Conservation (phyloP, 208 protist genomes). For the Trypanosoma boissoni region DNA sequence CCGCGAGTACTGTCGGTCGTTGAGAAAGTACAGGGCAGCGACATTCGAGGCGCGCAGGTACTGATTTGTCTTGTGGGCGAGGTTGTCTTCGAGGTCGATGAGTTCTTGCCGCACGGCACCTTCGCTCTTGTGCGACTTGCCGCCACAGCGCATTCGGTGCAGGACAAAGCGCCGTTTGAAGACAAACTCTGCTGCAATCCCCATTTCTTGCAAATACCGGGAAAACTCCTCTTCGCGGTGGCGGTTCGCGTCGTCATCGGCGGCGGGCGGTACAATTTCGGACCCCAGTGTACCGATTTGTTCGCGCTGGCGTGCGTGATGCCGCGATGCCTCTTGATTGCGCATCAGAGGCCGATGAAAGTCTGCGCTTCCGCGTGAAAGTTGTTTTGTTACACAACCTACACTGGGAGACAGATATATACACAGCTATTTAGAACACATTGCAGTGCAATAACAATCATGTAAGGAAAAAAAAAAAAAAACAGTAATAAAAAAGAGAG, state of each 20-base stretch:
- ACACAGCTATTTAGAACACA: neutral
- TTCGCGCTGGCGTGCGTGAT: neutral
- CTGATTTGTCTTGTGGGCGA: constrained; percentile 18
- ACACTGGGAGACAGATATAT: neutral
- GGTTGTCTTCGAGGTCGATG: constrained; percentile 12
- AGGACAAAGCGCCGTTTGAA: constrained; percentile 20
- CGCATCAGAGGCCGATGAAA: constrained; percentile 19
- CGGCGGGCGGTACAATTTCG: neutral
- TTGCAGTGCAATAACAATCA: neutral
- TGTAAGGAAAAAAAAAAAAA: constrained; percentile 1
- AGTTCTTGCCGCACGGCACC: constrained; percentile 5
- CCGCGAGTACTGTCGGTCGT: constrained; percentile 48
- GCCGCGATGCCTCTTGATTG: constrained; percentile 3
- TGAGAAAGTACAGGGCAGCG: constrained; percentile 54
- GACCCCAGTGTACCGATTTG: neutral
- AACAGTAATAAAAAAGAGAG: constrained; percentile 2
- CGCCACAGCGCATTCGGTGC: neutral
- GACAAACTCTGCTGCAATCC: constrained; percentile 17
- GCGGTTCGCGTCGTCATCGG: neutral
- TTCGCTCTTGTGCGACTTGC: neutral
- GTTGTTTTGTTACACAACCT: neutral
- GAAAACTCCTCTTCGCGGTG: constrained; percentile 10
- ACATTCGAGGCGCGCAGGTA: constrained; percentile 35
- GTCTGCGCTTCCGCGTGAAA: too few species aligned
- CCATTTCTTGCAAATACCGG: constrained; percentile 1